Base-by-base conservation (phyloP, 257 asterid genomes). In the Galeopsis tetrahit region DNA sequence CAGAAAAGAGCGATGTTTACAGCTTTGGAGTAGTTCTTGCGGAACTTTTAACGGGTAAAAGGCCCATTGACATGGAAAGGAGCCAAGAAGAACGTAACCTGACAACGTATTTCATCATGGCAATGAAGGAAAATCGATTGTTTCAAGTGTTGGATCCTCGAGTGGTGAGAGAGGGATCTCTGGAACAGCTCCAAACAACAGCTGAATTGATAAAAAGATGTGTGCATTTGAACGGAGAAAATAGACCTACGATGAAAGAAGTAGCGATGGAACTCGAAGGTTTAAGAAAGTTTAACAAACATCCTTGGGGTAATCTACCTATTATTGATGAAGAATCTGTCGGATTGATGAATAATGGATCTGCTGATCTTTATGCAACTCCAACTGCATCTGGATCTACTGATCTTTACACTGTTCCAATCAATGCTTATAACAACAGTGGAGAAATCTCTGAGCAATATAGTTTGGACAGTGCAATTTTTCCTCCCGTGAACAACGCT, bases 191-290 rank as follows among this genome's bases (percentile, higher is more conserved):
- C 2, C 82, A 79, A 62, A 75, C 75, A 1, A 33, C 75, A 39
- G 98, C 84, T 0, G 85, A 73, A 11, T 81, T 92, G 0, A 76
- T 78, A 3, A 86, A 78, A 69, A 81, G 87, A 74, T 90, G 98
- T 6, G 46, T 90, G 48, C 5, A 68, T 1, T 40, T 88, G 68
- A 77, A 79, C 0, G 80, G 96, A 0, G 92, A 78, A 49, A 87
- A 88, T 5, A 80, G 96, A 43, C 96, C 98, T 4, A 86, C 87
- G 0, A 92, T 88, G 98, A 92, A 83, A 66, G 96, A 92, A 62
- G 94, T 90, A 62, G 85, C 82, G 0, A 89, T 80, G 76, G 92
- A 88, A 66, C 90, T 92, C 2, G 98, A 90, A 74, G 84, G 81
- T 2, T 68, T 84, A 21, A 87, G 90, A 74, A 92, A 78, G 84